A percentile compares a stretch with the other conserved stretches of the same genome.
These are phyloP conservation scores for Candida dubliniensis DNA, from an alignment of 1,139 yeast genomes.

Conservation along the genomic window DNA sequence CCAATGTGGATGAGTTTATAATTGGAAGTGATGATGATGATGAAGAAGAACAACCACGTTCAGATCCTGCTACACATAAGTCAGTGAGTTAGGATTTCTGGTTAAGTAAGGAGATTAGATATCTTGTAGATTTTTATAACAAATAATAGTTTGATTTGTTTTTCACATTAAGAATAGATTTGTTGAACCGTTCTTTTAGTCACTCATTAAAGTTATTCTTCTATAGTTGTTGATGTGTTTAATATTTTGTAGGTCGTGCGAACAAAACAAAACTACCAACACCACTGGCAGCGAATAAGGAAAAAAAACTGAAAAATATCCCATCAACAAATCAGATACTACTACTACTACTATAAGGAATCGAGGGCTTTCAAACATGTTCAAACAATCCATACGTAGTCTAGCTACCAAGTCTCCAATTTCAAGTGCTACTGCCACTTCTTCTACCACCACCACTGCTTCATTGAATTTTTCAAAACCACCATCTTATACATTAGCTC, in stretches of 20 bases:
- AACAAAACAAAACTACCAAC: neutral
- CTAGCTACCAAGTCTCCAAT: conserved; percentile 32
- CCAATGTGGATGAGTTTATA: conserved; percentile 26
- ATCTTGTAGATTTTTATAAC: neutral
- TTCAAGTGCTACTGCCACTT: conserved; percentile 14
- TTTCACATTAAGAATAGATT: too few species aligned
- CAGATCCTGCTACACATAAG: too few species aligned
- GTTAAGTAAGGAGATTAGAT: too few species aligned
- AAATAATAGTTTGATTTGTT: neutral
- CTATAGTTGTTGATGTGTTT: neutral
- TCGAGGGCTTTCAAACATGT: conserved; percentile 16
- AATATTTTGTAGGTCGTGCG: neutral
- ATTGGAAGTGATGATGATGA: conserved; percentile 51
- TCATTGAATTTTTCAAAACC: conserved; percentile 43
- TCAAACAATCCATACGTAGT: conserved; percentile 28
- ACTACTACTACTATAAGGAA: neutral
- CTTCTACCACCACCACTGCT: conserved; percentile 7
- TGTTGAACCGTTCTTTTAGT: too few species aligned
- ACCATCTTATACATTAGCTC: conserved; percentile 76
- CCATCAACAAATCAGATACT: neutral
- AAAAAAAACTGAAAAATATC: neutral
- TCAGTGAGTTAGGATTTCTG: too few species aligned
- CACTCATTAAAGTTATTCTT: too few species aligned
- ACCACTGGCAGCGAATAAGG: neutral
- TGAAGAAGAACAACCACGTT: conserved; percentile 1